Base-by-base conservation (phyloP, 495 filamentous ascomycete genomes). In the Annulohypoxylon bovei region DNA sequence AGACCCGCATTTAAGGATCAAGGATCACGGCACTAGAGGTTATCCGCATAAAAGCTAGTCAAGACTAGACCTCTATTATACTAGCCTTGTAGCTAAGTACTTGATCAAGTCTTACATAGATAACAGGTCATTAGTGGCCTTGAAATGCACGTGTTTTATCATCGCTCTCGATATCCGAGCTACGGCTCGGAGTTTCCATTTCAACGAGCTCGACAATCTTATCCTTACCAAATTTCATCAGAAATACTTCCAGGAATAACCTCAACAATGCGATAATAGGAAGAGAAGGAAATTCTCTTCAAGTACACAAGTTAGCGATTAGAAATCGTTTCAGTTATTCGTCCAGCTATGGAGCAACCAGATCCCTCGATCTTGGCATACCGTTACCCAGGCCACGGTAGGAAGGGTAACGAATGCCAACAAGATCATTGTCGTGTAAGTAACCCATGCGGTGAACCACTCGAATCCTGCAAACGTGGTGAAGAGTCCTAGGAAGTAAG, bases 141-240 rank as follows among this genome's bases (percentile, higher is more conserved):
- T n/a, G n/a, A n/a, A 35, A 5, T 12, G 39, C 18, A 42, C 23
- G 33, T 46, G 22, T 47, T 9, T 32, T 64, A 5, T 40, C 1
- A 50, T 23, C 14, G 7, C 3, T 25, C 20, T 66, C 62, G 57
- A 62, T 62, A 4, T 71, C 68, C 68, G 68, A 71, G 62, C 39
- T 58, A 33, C 55, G 42, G 49, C 8, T 66, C 68, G 68, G 68
- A 71, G 56, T 71, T 71, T 57, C 62, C 22, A 40, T 14, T 16
- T 9, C 16, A 33, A 16, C 37, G 25, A 42, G 28, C 35, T 25
- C 28, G 8, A 37, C 42, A 22, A 9, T 37, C 30, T 18, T n/a
- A 18, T 20, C 4, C 22, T 37, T 52, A 57, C 32, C 65, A 56
- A 39, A 0, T 57, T 50, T 52, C 18, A 58, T 52, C 50, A 52